These are phyloP conservation scores for Fusarium veterinarium DNA, from an alignment of 2,329 filamentous ascomycete genomes.

Conservation along the genomic window DNA sequence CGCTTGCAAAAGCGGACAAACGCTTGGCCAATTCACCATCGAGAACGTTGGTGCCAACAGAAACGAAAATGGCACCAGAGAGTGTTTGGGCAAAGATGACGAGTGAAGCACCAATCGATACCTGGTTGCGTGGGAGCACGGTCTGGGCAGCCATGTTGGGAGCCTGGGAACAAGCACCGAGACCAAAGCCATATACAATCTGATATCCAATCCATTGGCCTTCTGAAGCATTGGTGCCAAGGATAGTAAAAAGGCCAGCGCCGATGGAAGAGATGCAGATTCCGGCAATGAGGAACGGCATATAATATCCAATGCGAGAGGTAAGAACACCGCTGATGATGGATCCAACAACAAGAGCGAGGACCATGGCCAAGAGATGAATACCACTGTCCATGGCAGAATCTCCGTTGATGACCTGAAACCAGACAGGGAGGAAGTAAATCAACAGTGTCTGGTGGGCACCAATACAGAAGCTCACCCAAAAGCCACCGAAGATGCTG, in stretches of 20 bases:
- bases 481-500: conserved; percentile 52
- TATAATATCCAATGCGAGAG: conserved; percentile 55
- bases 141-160: conserved; percentile 59
- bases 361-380: conserved; percentile 45
- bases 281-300: conserved; percentile 53
- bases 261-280: conserved; percentile 50
- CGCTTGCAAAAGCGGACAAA: conserved; percentile 3
- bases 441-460: conserved; percentile 43
- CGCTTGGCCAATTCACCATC: conserved; percentile 54
- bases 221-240: conserved; percentile 34
- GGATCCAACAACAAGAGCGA: conserved; percentile 45
- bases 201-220: conserved; percentile 48
- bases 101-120: conserved; percentile 60
- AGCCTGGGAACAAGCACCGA: conserved; percentile 59
- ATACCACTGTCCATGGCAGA: conserved; percentile 47
- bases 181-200: conserved; percentile 56
- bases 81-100: conserved; percentile 60
- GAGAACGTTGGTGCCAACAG: conserved; percentile 63
- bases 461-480: conserved; percentile 41
- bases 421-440: conserved; percentile 64
- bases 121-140: conserved; percentile 55
- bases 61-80: conserved; percentile 61
- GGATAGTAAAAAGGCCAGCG: conserved; percentile 56
- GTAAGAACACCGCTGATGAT: conserved; percentile 45
- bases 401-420: conserved; percentile 57